These are phyloP conservation scores for Lichtheimia ornata DNA, from an alignment of 371 early-diverging fungal species.

Conservation along the genomic window DNA sequence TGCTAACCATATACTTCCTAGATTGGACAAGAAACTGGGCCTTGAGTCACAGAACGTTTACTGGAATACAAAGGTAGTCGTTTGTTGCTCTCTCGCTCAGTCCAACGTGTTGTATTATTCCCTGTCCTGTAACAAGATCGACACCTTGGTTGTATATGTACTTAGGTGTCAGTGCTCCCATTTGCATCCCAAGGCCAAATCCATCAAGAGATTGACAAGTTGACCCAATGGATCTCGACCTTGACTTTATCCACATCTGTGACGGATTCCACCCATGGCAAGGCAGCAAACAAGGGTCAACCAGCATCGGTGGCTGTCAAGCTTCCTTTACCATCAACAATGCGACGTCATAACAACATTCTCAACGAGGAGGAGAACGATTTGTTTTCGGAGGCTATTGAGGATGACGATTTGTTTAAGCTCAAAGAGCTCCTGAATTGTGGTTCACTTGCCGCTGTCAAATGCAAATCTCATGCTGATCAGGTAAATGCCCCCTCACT, in stretches of 20 bases:
- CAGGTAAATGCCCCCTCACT: conserved; percentile 7
- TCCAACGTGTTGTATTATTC: too few species aligned
- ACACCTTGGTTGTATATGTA: background rate
- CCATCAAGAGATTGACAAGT: conserved; percentile 28
- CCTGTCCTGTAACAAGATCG: too few species aligned
- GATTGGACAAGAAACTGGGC: conserved; percentile 64
- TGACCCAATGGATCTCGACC: conserved; percentile 30
- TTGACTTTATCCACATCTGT: conserved; percentile 6
- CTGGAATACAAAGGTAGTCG: conserved; percentile 53
- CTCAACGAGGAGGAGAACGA: conserved; percentile 6
- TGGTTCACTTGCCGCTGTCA: conserved; percentile 4
- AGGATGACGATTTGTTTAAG: conserved; percentile 10
- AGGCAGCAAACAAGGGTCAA: conserved; percentile 7
- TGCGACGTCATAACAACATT: conserved; percentile 1
- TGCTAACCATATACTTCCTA: conserved; percentile 17
- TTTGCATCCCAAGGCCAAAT: conserved; percentile 31
- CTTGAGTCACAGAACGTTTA: conserved; percentile 49
- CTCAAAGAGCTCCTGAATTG: conserved; percentile 5
- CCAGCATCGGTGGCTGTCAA: conserved; percentile 16
- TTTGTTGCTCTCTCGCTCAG: background rate
- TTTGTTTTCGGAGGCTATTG: conserved; percentile 10
- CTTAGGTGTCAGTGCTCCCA: conserved; percentile 37
- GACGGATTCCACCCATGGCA: too few species aligned
- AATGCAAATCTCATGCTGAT: conserved; percentile 6
- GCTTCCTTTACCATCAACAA: conserved; percentile 8